phyloP scores from a whole-genome alignment of 257 asterid genomes.

The Solanum stenotomum region DNA sequence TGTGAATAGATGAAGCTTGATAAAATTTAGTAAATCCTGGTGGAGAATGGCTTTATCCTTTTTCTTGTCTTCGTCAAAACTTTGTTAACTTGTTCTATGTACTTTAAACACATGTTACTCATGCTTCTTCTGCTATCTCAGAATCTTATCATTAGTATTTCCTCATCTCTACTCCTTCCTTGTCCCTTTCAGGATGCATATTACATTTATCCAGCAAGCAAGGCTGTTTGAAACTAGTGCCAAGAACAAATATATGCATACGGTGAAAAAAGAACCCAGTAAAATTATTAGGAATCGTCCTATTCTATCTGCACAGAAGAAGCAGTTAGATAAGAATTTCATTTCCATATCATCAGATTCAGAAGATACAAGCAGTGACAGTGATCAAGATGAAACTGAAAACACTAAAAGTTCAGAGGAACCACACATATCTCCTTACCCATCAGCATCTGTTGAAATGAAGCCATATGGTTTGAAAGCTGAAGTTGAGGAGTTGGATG shows the following conservation, averaged over 20 bases:
- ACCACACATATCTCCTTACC: not conserved
- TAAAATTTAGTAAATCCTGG: not conserved
- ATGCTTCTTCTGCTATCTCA: not conserved
- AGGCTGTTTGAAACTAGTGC: constrained; percentile 34
- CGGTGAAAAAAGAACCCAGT: constrained; percentile 23
- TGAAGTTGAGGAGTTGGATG: not conserved
- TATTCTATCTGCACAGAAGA: constrained; percentile 39
- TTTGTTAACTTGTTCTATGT: not conserved
- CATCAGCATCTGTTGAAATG: not conserved
- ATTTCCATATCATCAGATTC: not conserved
- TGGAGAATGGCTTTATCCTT: not conserved
- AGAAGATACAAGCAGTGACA: not conserved
- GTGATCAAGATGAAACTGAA: not conserved
- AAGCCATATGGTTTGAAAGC: not conserved
- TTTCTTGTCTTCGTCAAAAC: not conserved
- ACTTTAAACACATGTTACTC: not conserved
- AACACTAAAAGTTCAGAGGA: not conserved
- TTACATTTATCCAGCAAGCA: constrained; percentile 35
- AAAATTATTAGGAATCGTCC: constrained; percentile 40
- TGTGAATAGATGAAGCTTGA: not conserved
- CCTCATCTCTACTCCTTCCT: not conserved
- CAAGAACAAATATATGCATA: constrained; percentile 32
- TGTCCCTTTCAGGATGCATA: constrained; percentile 41
- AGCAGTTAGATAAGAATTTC: constrained; percentile 35
- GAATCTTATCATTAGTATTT: not conserved